phyloP scores from a whole-genome alignment of 1,284 basidiomycete species.

The Puccinia horiana region DNA sequence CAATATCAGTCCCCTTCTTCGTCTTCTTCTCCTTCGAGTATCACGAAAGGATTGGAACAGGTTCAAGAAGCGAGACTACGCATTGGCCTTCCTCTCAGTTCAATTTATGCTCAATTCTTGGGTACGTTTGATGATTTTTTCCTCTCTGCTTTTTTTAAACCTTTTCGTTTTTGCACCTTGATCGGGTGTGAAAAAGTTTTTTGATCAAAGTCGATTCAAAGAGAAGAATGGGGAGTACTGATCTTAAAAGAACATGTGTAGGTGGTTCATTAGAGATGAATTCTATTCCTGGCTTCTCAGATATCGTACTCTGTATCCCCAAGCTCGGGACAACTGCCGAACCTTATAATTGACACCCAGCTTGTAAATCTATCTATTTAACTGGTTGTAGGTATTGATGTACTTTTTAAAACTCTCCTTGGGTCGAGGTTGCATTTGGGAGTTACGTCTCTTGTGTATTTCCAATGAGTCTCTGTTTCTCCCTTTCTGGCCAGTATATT shows the following conservation, averaged over 20 bases:
- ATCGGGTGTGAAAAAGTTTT: constrained; percentile 17
- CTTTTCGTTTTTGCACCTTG: not conserved
- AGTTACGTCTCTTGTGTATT: too few species aligned
- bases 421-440: too few species aligned
- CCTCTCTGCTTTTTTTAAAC: not conserved
- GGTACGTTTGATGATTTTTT: constrained; percentile 60
- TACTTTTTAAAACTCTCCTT: too few species aligned
- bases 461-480: too few species aligned
- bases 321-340: constrained; percentile 44
- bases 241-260: constrained; percentile 58
- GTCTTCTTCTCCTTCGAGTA: not conserved
- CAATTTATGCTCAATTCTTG: constrained; percentile 71
- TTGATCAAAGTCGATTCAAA: not conserved
- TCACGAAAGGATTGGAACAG: constrained; percentile 57
- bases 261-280: constrained; percentile 79
- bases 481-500: too few species aligned
- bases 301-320: constrained; percentile 39
- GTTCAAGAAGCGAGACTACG: constrained; percentile 65
- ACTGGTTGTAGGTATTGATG: too few species aligned
- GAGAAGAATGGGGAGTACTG: not conserved
- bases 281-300: constrained; percentile 74
- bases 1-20: not conserved
- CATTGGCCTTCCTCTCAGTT: constrained; percentile 79
- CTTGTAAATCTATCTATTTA: too few species aligned
- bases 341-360: constrained; percentile 7